phyloP scores from a whole-genome alignment of 2,329 filamentous ascomycete species.

The Aspergillus hortae region DNA sequence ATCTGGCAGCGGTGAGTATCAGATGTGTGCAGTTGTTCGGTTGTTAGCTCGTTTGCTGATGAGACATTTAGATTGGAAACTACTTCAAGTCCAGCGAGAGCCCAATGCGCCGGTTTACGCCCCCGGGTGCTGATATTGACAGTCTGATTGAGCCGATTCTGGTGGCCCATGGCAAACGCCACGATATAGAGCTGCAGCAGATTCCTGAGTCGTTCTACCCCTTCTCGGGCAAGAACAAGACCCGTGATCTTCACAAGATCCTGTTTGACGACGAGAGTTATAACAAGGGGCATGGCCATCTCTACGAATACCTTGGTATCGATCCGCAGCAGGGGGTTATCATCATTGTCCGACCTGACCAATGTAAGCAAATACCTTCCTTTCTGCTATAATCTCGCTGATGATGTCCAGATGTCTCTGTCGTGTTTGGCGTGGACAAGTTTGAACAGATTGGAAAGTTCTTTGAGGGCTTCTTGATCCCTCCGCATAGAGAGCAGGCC shows the following conservation, averaged over 20 bases:
- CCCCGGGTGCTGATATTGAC: slow-evolving; percentile 45
- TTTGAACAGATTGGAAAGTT: slow-evolving; percentile 31
- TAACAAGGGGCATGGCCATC: slow-evolving; percentile 54
- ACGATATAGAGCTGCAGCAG: slow-evolving; percentile 48
- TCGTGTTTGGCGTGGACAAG: slow-evolving; percentile 32
- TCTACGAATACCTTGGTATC: slow-evolving; percentile 56
- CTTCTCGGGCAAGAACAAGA: slow-evolving; percentile 50
- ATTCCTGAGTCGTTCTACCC: slow-evolving; percentile 58
- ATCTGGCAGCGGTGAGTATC: slow-evolving; percentile 37
- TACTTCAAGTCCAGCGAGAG: slow-evolving; percentile 42
- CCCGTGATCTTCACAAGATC: slow-evolving; percentile 55
- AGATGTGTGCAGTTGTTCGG: neutral
- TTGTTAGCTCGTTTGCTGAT: neutral
- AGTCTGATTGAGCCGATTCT: slow-evolving; percentile 57
- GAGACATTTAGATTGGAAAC: slow-evolving; percentile 29
- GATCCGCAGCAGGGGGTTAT: slow-evolving; percentile 45
- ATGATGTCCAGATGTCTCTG: slow-evolving; percentile 36
- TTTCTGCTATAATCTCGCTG: neutral
- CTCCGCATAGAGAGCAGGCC: slow-evolving; percentile 6
- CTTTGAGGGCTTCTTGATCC: slow-evolving; percentile 31
- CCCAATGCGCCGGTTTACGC: slow-evolving; percentile 44
- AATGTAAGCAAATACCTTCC: slow-evolving; percentile 41
- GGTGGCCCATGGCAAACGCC: slow-evolving; percentile 49
- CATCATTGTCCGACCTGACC: slow-evolving; percentile 58
- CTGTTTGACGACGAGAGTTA: slow-evolving; percentile 56